Percentiles rank a stretch among this genome's conserved stretches.
phyloP scores from a whole-genome alignment of 192 early-diverging fungal species.

The Coemansia sp. region DNA sequence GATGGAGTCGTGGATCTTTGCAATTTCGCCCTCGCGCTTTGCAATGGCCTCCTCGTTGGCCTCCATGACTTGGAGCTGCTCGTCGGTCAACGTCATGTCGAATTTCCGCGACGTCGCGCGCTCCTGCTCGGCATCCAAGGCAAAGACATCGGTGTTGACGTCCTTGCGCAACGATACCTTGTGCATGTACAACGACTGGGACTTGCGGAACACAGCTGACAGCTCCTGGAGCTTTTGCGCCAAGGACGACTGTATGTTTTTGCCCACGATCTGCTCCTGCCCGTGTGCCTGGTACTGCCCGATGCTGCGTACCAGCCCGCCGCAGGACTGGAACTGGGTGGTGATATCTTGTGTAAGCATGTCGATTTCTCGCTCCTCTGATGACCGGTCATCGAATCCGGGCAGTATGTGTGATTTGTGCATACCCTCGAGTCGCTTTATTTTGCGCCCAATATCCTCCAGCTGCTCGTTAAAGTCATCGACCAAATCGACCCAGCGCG shows the following conservation, averaged over 20 bases:
- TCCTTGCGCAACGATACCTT: conserved; percentile 56
- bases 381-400: conserved; percentile 87
- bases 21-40: conserved; percentile 89
- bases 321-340: conserved; percentile 80
- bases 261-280: conserved; percentile 67
- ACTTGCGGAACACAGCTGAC: conserved; percentile 78
- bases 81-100: conserved; percentile 74
- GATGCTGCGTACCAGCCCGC: conserved; percentile 78
- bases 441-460: conserved; percentile 65
- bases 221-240: conserved; percentile 88
- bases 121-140: conserved; percentile 37
- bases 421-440: conserved; percentile 65
- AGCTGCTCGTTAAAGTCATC: conserved; percentile 79
- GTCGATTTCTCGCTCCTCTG: conserved; percentile 81
- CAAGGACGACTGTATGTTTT: conserved; percentile 87
- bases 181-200: conserved; percentile 85
- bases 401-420: conserved; percentile 90
- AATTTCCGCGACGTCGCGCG: conserved; percentile 41
- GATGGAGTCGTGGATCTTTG: conserved; percentile 90
- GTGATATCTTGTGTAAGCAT: conserved; percentile 82
- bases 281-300: conserved; percentile 54
- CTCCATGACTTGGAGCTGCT: conserved; percentile 75
- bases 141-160: conserved; percentile 47
- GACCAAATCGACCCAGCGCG: conserved; percentile 91
- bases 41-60: conserved; percentile 75